Percentiles rank a stretch among this genome's conserved stretches.
Evolutionary conservation across 2,329 filamentous ascomycete species (phyloP).

Genomic region (Aspergillus udagawae): DNA sequence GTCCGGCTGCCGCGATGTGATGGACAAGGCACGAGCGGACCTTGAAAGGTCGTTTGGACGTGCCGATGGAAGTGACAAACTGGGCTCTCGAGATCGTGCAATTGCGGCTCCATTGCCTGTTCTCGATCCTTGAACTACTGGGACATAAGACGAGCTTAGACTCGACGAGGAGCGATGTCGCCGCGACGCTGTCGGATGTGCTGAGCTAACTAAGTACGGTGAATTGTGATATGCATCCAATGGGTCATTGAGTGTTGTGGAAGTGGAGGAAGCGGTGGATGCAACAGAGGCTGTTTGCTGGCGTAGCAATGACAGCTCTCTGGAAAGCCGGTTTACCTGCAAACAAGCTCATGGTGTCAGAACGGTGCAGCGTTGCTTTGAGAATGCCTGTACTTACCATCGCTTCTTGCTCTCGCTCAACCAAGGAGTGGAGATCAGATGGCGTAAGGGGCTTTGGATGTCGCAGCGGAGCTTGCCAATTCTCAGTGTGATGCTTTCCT

Average conservation of each 20-base stretch:
- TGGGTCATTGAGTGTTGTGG: conserved; percentile 48
- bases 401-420: conserved; percentile 94
- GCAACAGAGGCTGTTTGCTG: conserved; percentile 61
- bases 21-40: conserved; percentile 36
- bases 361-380: background rate
- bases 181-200: conserved; percentile 51
- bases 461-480: conserved; percentile 63
- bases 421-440: conserved; percentile 79
- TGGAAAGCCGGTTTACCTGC: conserved; percentile 86
- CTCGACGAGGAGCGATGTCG: conserved; percentile 56
- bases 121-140: conserved; percentile 31
- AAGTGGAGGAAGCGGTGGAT: conserved; percentile 57
- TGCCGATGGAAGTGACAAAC: conserved; percentile 20
- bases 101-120: conserved; percentile 40
- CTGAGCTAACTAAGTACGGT: conserved; percentile 43
- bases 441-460: conserved; percentile 85
- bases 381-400: conserved; percentile 57
- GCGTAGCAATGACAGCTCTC: conserved; percentile 81
- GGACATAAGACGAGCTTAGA: conserved; percentile 45
- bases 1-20: conserved; percentile 35
- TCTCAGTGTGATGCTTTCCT: background rate
- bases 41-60: conserved; percentile 27
- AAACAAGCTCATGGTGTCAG: background rate
- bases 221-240: conserved; percentile 41
- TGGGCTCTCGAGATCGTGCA: conserved; percentile 39